Conservation (phyloP, 805 yeast species). For the Wickerhamiella alocasiicola region DNA sequence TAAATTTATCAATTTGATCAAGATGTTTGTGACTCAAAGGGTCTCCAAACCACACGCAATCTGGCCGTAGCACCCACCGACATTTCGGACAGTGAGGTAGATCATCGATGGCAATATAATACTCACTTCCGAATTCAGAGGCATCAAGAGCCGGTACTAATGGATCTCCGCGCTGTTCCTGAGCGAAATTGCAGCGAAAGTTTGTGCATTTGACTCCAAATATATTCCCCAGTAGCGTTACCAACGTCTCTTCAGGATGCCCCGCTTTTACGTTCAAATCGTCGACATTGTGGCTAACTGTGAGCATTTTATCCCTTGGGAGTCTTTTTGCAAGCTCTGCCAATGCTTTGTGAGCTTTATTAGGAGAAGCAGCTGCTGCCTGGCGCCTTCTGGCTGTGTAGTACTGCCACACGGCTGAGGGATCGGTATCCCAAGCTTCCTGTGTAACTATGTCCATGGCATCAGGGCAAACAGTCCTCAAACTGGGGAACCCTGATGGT, state of each 20-base stretch:
- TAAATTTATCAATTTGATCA: conserved; percentile 58
- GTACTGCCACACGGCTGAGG: conserved; percentile 84
- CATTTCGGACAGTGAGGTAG: conserved; percentile 75
- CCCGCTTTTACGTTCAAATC: conserved; percentile 57
- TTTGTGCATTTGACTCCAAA: conserved; percentile 65
- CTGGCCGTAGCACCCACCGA: conserved; percentile 59
- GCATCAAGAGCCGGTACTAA: conserved; percentile 40
- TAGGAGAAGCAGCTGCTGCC: conserved; percentile 60
- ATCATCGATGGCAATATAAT: conserved; percentile 34
- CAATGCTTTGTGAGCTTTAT: conserved; percentile 58
- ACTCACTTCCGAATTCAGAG: conserved; percentile 5
- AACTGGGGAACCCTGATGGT: conserved; percentile 64
- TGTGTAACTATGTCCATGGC: conserved; percentile 84
- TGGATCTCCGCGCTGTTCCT: conserved; percentile 43
- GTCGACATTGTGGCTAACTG: conserved; percentile 77
- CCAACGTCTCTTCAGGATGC: conserved; percentile 39
- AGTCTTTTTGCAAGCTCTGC: conserved; percentile 40
- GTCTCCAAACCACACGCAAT: conserved; percentile 95
- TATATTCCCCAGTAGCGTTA: conserved; percentile 70
- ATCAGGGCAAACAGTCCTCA: conserved; percentile 69
- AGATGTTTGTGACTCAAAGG: conserved; percentile 53
- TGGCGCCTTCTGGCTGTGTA: conserved; percentile 55
- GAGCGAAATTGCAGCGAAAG: conserved; percentile 50
- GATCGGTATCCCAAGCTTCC: conserved; percentile 74
- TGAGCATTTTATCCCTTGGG: conserved; percentile 36